Percentiles rank a stretch among this genome's conserved stretches.
phyloP scores from a whole-genome alignment of 2,329 filamentous ascomycete genomes.

The Apiospora marii region DNA sequence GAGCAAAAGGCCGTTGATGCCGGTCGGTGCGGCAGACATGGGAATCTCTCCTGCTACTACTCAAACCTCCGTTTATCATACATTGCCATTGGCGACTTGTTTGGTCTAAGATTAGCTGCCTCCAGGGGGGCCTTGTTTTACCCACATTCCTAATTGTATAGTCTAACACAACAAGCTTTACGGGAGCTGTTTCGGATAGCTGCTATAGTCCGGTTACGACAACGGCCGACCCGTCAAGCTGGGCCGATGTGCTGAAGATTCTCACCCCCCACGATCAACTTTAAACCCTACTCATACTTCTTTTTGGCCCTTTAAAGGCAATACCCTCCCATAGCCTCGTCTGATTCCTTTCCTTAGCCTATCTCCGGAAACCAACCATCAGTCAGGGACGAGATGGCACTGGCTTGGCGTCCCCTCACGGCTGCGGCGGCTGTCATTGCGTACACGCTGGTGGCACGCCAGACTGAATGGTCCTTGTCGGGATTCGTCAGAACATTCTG shows the following conservation, averaged over 20 bases:
- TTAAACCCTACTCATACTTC: background rate
- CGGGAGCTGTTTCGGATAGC: constrained; percentile 4
- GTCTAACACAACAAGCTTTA: constrained; percentile 9
- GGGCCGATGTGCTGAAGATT: background rate
- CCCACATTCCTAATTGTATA: background rate
- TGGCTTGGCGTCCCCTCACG: constrained; percentile 41
- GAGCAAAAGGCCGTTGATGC: background rate
- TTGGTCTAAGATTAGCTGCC: background rate
- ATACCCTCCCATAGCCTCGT: background rate
- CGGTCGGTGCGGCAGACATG: background rate
- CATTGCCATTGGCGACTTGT: background rate
- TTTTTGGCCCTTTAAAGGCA: background rate
- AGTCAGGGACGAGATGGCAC: constrained; percentile 31
- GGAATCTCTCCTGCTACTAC: background rate
- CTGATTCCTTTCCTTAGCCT: background rate
- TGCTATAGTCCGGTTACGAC: constrained; percentile 5
- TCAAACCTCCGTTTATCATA: background rate
- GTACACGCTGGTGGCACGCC: constrained; percentile 42
- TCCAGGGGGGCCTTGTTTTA: background rate
- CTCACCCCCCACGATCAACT: background rate
- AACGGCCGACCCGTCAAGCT: constrained; percentile 1
- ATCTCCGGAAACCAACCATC: background rate
- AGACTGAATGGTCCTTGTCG: constrained; percentile 41
- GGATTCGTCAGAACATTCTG: constrained; percentile 46
- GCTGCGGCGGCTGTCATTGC: constrained; percentile 41